phyloP scores from a whole-genome alignment of 768 basidiomycete species.

The Gyrodon lividus region DNA sequence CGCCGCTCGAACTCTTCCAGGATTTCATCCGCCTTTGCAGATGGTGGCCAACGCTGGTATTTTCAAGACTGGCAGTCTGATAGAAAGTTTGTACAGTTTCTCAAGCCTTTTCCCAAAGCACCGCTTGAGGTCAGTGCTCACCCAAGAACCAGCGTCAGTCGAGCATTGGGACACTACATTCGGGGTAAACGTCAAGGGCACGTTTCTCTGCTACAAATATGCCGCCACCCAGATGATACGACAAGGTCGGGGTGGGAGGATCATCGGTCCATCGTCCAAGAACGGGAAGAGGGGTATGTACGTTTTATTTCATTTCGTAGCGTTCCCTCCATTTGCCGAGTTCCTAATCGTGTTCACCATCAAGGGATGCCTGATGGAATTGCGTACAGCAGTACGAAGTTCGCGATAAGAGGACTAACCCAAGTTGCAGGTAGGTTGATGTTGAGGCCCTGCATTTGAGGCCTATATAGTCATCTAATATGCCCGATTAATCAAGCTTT shows the following conservation, averaged over 20 bases:
- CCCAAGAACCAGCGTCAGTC: slow-evolving; percentile 20
- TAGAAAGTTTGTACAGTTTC: background rate
- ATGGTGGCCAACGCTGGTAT: slow-evolving; percentile 25
- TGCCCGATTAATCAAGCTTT: slow-evolving; percentile 23
- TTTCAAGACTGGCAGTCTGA: background rate
- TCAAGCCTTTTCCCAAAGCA: background rate
- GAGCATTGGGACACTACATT: slow-evolving; percentile 33
- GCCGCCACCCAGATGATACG: too few species aligned
- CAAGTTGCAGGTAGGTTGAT: slow-evolving; percentile 21
- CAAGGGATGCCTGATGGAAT: background rate
- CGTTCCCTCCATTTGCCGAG: too few species aligned
- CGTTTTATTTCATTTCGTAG: too few species aligned
- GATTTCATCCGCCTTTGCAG: background rate
- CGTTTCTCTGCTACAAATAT: slow-evolving; percentile 35
- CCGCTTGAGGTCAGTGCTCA: background rate
- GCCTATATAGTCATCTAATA: background rate
- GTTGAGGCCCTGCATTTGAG: background rate
- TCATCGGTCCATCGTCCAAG: slow-evolving; percentile 43
- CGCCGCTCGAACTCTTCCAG: too few species aligned
- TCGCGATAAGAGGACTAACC: slow-evolving; percentile 23
- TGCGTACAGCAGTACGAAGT: slow-evolving; percentile 18
- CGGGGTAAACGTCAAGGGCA: slow-evolving; percentile 35
- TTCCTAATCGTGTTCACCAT: background rate
- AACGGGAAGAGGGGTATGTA: slow-evolving; percentile 24
- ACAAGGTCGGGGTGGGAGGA: slow-evolving; percentile 39